Conservation (phyloP, 2,329 filamentous ascomycete genomes). For the Cadophora gregata region DNA sequence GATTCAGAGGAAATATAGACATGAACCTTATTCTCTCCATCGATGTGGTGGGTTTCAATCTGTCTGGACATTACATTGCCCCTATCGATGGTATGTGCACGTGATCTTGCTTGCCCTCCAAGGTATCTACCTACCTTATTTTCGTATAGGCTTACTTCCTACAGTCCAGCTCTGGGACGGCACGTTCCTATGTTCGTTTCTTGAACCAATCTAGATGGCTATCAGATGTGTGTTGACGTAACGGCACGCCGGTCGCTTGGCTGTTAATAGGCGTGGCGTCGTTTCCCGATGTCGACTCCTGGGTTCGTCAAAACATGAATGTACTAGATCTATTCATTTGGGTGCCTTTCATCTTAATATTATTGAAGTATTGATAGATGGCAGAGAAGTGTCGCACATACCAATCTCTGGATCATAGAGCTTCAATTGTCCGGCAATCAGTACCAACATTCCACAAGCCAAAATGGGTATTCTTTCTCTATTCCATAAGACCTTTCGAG, state of each 20-base stretch:
- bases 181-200: background rate
- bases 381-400: background rate
- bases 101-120: too few species aligned
- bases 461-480: slow-evolving; percentile 8
- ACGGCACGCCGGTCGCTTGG: background rate
- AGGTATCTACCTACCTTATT: too few species aligned
- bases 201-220: background rate
- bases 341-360: background rate
- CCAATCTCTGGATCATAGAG: background rate
- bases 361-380: background rate
- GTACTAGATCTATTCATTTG: background rate
- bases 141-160: background rate
- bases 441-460: background rate
- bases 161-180: background rate
- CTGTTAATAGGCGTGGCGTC: background rate
- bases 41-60: background rate
- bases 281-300: slow-evolving; percentile 1
- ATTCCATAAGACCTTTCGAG: slow-evolving; percentile 11
- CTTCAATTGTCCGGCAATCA: background rate
- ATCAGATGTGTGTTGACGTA: background rate
- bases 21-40: background rate
- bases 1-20: too few species aligned
- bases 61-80: too few species aligned
- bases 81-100: too few species aligned
- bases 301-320: background rate